phyloP scores from a whole-genome alignment of 1,284 basidiomycete genomes.

The Rhizopogon parksii region DNA sequence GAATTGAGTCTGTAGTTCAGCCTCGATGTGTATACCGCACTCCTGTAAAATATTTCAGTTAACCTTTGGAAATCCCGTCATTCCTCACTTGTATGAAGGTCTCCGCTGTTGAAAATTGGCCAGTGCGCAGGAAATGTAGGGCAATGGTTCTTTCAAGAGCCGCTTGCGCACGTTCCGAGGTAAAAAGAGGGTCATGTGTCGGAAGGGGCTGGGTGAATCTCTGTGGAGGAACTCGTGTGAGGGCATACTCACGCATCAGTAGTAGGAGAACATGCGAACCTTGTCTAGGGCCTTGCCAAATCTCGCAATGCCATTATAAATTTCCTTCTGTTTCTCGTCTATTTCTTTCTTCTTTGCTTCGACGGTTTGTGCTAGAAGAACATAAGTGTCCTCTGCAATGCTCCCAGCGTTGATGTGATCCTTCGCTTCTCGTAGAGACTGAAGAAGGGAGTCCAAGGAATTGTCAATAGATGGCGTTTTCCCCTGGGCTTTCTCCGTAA shows the following conservation, averaged over 20 bases:
- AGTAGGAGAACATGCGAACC: conserved; percentile 37
- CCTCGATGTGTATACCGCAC: conserved; percentile 54
- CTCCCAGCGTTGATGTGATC: conserved; percentile 47
- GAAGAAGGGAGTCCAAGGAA: conserved; percentile 65
- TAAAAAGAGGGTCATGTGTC: conserved; percentile 63
- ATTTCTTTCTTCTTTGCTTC: conserved; percentile 76
- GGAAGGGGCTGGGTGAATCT: conserved; percentile 66
- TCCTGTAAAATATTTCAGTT: conserved; percentile 44
- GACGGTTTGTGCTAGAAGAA: conserved; percentile 49
- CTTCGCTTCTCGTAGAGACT: conserved; percentile 53
- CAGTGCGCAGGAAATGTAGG: conserved; percentile 71
- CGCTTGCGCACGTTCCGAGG: conserved; percentile 46
- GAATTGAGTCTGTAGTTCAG: conserved; percentile 55
- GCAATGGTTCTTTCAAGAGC: conserved; percentile 73
- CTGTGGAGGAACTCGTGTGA: conserved; percentile 32
- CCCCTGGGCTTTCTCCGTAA: conserved; percentile 43
- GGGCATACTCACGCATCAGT: background rate
- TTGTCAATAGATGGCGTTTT: conserved; percentile 54
- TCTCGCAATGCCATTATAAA: conserved; percentile 68
- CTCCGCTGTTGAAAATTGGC: conserved; percentile 69
- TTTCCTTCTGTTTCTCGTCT: conserved; percentile 82
- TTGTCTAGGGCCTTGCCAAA: conserved; percentile 86
- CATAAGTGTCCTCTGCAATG: conserved; percentile 47
- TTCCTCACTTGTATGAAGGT: conserved; percentile 60
- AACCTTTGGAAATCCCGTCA: background rate